Base-by-base conservation (phyloP, 352 stramenopile genomes). In the Phytopythium cucurbitacearum region DNA sequence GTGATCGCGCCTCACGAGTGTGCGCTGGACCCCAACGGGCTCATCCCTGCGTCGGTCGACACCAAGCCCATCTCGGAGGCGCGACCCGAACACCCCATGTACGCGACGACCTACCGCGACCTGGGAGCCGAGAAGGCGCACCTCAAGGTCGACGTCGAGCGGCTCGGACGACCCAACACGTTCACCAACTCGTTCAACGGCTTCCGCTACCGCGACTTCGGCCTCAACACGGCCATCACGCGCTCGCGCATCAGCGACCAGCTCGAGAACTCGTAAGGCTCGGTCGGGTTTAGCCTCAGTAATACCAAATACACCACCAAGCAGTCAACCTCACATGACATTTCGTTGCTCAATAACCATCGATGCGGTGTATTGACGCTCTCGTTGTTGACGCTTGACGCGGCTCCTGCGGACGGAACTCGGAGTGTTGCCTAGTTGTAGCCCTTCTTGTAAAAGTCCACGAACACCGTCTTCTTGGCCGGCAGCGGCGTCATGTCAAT, bases 101-200 rank as follows among this genome's bases (percentile, higher is more conserved):
- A 88, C 60, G 77, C 67, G 34, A 93, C 83, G 7, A 90, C 69
- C 73, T 85, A 69, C 16, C 76, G 78, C 48, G 76, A 89, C 13
- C 79, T 91, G 34, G 80, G 82, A n/a, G 69, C 71, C 15, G 82
- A 91, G 39, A 93, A 93, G 48, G 53, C 77, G 15, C 75, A 87
- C 48, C 56, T 90, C 21, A 89, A 87, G 62, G 65, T 93, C 52
- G 75, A 90, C 4, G 50, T 77, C 7, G 80, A 89, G 47, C 80
- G 76, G 35, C 64, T 75, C 28, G 76, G 75, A 7, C 73, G 79
- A 0, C 83, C 80, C 9, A 89, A 87, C 57, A 85, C 66, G 1
- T 91, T 93, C 63, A 90, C 83, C 10, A 85, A 69, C 21, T 88
- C 83, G n/a, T 93, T 93, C 67, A 89, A 93, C 58, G 83, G 83